phyloP scores from a whole-genome alignment of 192 early-diverging fungal species.

The Gonapodya prolifera region DNA sequence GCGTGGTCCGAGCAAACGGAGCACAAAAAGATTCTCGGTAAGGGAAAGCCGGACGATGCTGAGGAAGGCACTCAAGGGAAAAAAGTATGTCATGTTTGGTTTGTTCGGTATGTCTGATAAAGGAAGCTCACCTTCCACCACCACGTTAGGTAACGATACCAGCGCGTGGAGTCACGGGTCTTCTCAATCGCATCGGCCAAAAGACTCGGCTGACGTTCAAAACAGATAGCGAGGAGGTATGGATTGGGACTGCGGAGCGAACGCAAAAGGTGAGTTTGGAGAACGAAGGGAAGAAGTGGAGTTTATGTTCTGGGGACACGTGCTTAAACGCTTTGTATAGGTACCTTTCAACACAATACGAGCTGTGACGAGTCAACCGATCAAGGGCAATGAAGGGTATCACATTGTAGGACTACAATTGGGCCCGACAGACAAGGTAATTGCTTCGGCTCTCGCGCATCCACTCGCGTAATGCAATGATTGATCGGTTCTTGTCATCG shows the following conservation, averaged over 20 bases:
- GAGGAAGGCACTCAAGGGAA: not conserved
- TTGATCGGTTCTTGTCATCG: not conserved
- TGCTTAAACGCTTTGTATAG: not conserved
- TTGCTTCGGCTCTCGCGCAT: too few species aligned
- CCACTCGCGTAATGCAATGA: not conserved
- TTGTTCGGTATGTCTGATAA: too few species aligned
- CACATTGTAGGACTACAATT: constrained; percentile 1
- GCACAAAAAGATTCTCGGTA: not conserved
- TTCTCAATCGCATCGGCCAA: not conserved
- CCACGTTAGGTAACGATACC: not conserved
- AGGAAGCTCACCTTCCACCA: too few species aligned
- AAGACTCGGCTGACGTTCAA: constrained; percentile 3
- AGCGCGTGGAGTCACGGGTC: not conserved
- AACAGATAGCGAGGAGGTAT: not conserved
- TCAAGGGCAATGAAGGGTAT: not conserved
- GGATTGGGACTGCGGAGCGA: not conserved
- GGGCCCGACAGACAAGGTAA: not conserved
- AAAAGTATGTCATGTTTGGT: too few species aligned
- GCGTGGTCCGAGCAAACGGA: not conserved
- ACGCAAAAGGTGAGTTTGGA: not conserved
- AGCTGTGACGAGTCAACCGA: not conserved
- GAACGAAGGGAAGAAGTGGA: too few species aligned
- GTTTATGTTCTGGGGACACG: too few species aligned
- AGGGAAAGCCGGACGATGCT: constrained; percentile 2
- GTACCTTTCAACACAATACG: not conserved